phyloP scores from a whole-genome alignment of 495 filamentous ascomycete genomes.

The Mytilinidion resinicola region DNA sequence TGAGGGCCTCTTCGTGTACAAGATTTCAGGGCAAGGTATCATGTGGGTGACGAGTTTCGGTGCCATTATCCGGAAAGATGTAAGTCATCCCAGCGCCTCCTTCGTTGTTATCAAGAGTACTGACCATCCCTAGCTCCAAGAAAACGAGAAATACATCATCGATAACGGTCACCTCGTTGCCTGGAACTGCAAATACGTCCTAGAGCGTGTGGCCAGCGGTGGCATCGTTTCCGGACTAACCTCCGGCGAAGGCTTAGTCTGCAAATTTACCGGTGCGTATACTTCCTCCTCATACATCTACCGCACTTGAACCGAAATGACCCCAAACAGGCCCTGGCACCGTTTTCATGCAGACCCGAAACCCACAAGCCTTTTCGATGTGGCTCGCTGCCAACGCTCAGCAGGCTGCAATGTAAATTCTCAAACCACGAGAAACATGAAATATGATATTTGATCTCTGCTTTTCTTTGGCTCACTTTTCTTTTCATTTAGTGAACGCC shows the following conservation, averaged over 20 bases:
- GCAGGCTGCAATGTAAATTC: too few relatives aligned
- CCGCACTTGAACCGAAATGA: background rate
- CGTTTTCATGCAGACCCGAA: constrained; percentile 89
- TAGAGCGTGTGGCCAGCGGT: constrained; percentile 83
- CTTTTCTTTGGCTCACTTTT: too few relatives aligned
- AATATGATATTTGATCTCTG: too few relatives aligned
- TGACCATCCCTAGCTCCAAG: constrained; percentile 49
- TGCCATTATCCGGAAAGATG: constrained; percentile 92
- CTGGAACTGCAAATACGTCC: constrained; percentile 91
- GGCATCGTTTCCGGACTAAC: constrained; percentile 76
- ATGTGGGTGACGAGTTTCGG: constrained; percentile 89
- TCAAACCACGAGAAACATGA: too few relatives aligned
- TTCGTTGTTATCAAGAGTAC: background rate
- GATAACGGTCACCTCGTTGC: constrained; percentile 96
- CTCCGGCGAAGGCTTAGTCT: constrained; percentile 81
- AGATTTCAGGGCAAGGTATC: constrained; percentile 70
- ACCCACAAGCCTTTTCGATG: constrained; percentile 55
- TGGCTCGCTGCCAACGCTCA: constrained; percentile 16
- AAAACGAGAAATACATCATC: constrained; percentile 80
- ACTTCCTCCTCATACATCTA: background rate
- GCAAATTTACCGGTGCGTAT: constrained; percentile 68
- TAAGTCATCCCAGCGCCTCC: constrained; percentile 41
- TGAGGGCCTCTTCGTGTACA: constrained; percentile 88
- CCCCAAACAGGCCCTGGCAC: constrained; percentile 64
- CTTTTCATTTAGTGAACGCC: too few relatives aligned